Evolutionary conservation across 257 asterid genomes (phyloP).

Genomic region (Linderniella brevidens): DNA sequence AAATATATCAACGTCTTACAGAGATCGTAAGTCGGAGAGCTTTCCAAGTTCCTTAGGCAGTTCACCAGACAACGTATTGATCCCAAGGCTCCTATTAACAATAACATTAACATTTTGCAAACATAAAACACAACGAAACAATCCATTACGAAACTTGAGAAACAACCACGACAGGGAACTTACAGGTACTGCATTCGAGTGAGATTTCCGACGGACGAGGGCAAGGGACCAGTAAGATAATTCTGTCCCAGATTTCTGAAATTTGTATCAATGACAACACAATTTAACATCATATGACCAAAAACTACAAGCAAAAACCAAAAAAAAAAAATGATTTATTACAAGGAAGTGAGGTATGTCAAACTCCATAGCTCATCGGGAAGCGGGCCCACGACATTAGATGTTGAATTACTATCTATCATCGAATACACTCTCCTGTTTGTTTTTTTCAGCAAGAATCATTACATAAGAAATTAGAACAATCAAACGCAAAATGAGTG

Average conservation of each 20-base stretch:
- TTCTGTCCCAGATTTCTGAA: slow-evolving; percentile 46
- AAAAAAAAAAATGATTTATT: slow-evolving; percentile 9
- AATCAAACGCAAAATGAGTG: neutral
- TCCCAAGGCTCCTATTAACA: slow-evolving; percentile 26
- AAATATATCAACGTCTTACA: too few relatives aligned
- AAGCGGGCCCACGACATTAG: slow-evolving; percentile 23
- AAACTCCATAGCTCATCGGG: slow-evolving; percentile 54
- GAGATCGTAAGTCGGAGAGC: slow-evolving; percentile 33
- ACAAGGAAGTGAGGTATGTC: slow-evolving; percentile 31
- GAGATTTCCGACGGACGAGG: slow-evolving; percentile 40
- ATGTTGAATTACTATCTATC: neutral
- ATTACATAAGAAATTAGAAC: too few relatives aligned
- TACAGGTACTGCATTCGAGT: slow-evolving; percentile 58
- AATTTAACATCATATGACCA: neutral
- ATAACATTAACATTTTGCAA: neutral
- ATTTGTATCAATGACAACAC: neutral
- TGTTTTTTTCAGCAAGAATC: neutral
- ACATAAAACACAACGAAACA: neutral
- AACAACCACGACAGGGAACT: slow-evolving; percentile 1
- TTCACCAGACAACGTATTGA: slow-evolving; percentile 53
- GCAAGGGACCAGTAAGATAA: slow-evolving; percentile 43
- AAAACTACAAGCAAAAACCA: slow-evolving; percentile 3
- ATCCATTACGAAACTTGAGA: neutral
- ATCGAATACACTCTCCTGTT: neutral
- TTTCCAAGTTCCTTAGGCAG: slow-evolving; percentile 59